Conservation (phyloP, 2,329 filamentous ascomycete species). For the Fonsecaea nubica region DNA sequence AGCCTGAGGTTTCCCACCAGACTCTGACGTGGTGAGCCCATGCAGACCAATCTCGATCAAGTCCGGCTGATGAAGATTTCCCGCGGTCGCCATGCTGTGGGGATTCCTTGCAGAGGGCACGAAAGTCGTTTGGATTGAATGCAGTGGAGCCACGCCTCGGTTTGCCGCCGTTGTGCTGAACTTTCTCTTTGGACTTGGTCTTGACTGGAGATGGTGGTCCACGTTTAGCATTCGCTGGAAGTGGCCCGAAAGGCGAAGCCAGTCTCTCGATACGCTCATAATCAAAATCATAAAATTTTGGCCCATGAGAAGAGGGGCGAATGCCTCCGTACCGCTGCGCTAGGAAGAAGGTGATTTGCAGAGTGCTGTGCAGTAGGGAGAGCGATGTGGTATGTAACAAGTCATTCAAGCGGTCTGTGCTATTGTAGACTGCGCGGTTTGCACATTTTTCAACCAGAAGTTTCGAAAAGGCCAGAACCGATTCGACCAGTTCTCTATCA, state of each 20-base stretch:
- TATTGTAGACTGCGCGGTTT: constrained; percentile 94
- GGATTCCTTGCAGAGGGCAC: constrained; percentile 71
- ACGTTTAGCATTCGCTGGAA: constrained; percentile 59
- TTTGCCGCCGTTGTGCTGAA: constrained; percentile 48
- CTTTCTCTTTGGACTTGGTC: constrained; percentile 79
- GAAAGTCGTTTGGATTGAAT: constrained; percentile 83
- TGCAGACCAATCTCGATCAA: constrained; percentile 66
- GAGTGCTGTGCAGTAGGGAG: constrained; percentile 75
- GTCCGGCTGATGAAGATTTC: constrained; percentile 41
- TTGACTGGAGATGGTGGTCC: constrained; percentile 60
- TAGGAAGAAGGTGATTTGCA: constrained; percentile 82
- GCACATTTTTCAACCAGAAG: constrained; percentile 93
- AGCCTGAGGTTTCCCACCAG: constrained; percentile 70
- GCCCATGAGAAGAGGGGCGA: constrained; percentile 73
- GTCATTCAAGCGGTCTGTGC: constrained; percentile 86
- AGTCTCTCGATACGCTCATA: constrained; percentile 83
- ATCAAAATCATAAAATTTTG: constrained; percentile 79
- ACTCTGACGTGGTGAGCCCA: constrained; percentile 78
- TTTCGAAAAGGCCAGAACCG: constrained; percentile 82
- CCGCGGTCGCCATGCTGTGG: constrained; percentile 44
- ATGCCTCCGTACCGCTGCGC: constrained; percentile 81
- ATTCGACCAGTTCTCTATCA: constrained; percentile 79
- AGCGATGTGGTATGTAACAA: constrained; percentile 87
- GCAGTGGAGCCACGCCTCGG: constrained; percentile 46
- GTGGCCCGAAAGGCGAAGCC: constrained; percentile 81